Evolutionary conservation across 495 filamentous ascomycete genomes (phyloP).

Genomic region (Parathielavia appendiculata): DNA sequence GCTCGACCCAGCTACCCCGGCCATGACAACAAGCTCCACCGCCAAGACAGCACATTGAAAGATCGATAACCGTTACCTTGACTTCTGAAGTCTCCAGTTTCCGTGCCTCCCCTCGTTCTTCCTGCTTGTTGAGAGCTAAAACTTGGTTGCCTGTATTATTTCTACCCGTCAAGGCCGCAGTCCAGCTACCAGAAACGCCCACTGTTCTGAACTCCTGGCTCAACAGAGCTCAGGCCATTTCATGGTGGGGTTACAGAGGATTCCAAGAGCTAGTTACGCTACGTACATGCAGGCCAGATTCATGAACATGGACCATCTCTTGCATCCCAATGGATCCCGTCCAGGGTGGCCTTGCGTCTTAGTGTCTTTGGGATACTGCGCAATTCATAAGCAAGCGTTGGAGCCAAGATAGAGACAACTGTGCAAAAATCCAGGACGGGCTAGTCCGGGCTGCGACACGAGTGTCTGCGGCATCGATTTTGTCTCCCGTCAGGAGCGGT

Average conservation of each 20-base stretch:
- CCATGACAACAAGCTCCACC: slow-evolving; percentile 30
- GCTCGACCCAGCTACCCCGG: slow-evolving; percentile 15
- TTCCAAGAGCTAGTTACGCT: too few relatives aligned
- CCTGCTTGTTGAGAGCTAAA: too few relatives aligned
- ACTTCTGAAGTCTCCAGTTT: too few relatives aligned
- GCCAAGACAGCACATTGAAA: slow-evolving; percentile 19
- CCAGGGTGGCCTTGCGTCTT: background rate
- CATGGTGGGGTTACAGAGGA: background rate
- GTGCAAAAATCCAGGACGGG: background rate
- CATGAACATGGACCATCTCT: background rate
- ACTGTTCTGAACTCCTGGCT: background rate
- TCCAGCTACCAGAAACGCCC: background rate
- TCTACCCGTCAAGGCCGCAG: background rate
- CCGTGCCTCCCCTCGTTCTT: background rate
- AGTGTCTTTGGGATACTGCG: background rate
- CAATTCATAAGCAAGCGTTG: background rate
- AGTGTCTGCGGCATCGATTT: background rate
- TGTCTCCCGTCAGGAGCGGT: slow-evolving; percentile 27
- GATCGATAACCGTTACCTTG: background rate
- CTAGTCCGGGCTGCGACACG: slow-evolving; percentile 25
- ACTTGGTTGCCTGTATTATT: too few relatives aligned
- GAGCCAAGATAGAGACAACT: background rate
- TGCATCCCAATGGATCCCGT: too few relatives aligned
- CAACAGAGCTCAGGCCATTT: background rate
- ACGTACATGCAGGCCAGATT: background rate